Conservation (phyloP, 495 filamentous ascomycete species). For the Penicillium lagena region DNA sequence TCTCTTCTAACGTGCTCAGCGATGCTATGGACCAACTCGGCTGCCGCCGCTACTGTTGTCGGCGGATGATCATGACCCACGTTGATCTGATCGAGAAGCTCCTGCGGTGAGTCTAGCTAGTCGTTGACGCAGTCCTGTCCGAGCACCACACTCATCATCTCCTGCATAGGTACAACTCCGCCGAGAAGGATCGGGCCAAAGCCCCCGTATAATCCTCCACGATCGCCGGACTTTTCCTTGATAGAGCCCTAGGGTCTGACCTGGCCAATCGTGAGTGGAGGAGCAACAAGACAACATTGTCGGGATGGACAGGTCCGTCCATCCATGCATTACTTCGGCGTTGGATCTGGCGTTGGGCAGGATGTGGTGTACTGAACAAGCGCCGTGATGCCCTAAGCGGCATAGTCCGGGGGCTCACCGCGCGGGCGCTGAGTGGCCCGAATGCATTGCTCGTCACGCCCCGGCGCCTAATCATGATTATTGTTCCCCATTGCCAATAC, state of each 20-base stretch:
- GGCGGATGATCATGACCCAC: conserved; percentile 99
- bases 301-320: no score
- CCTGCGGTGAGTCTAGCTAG: conserved; percentile 59
- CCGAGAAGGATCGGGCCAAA: conserved; percentile 30
- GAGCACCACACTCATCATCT: background rate
- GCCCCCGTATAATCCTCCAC: conserved; percentile 17
- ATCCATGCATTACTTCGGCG: no score
- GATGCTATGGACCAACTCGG: conserved; percentile 92
- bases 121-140: background rate
- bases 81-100: conserved; percentile 98
- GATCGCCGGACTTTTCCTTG: background rate
- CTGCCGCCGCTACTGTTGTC: conserved; percentile 93
- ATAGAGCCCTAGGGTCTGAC: background rate
- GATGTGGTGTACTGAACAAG: conserved; percentile 3
- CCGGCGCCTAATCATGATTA: conserved; percentile 13
- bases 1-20: conserved; percentile 33
- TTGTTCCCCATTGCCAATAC: background rate
- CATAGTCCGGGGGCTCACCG: conserved; percentile 8
- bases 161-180: conserved; percentile 23
- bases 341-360: no score
- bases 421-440: conserved; percentile 15
- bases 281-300: no score
- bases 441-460: conserved; percentile 22
- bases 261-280: no score
- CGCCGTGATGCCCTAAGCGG: conserved; percentile 12